Conservation (phyloP, 1,284 basidiomycete genomes). For the Rhodotorula sp. region DNA sequence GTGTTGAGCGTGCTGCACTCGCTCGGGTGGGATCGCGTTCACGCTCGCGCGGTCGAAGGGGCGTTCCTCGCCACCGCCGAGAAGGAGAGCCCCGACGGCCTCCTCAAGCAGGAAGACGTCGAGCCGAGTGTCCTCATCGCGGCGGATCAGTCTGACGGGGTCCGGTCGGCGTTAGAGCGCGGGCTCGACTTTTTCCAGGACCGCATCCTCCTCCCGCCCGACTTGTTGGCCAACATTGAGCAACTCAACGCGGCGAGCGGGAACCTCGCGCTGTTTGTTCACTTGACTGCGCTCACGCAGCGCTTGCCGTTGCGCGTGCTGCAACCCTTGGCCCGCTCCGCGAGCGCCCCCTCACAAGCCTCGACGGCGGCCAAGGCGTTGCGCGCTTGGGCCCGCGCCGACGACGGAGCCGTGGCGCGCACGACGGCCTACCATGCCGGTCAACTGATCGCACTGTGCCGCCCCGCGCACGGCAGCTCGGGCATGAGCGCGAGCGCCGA, state of each 20-base stretch:
- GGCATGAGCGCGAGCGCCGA: conserved; percentile 13
- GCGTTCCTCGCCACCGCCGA: conserved; percentile 12
- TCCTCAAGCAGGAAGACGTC: conserved; percentile 6
- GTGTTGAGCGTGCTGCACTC: conserved; percentile 29
- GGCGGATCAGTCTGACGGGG: conserved; percentile 3
- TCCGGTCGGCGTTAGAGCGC: conserved; percentile 16
- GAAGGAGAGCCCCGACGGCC: background rate
- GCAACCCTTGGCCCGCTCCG: conserved; percentile 32
- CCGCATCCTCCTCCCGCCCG: conserved; percentile 33
- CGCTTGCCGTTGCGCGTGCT: conserved; percentile 26
- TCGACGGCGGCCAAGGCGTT: conserved; percentile 3
- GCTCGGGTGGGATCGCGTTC: conserved; percentile 22
- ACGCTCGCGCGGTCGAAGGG: conserved; percentile 23
- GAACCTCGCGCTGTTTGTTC: conserved; percentile 32
- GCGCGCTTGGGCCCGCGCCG: conserved; percentile 20
- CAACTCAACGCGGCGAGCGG: conserved; percentile 10
- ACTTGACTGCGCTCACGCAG: conserved; percentile 30
- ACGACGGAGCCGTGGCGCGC: conserved; percentile 23
- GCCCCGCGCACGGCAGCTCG: background rate
- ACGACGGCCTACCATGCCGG: conserved; percentile 37
- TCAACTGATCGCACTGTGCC: conserved; percentile 34
- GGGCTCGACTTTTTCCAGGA: conserved; percentile 37
- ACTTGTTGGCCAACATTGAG: conserved; percentile 27
- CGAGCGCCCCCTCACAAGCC: conserved; percentile 4
- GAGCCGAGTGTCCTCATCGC: background rate